Evolutionary conservation across 148 eudicot genomes (phyloP).

Genomic region (Amaranthus hypochondriacus): DNA sequence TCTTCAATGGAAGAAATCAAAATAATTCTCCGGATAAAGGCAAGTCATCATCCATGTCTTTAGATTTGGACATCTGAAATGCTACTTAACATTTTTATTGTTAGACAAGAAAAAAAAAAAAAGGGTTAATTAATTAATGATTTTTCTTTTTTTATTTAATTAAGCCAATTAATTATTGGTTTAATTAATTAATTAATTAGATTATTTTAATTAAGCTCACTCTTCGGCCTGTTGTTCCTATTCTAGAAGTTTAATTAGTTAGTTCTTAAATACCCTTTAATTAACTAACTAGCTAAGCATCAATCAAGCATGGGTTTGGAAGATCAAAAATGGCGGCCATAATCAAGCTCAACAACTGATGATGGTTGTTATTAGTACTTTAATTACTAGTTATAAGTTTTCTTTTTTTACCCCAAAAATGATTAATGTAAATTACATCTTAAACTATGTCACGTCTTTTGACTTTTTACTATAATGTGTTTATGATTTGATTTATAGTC

Average conservation of each 20-base stretch:
- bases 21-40: conserved; percentile 26
- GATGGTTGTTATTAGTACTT: not conserved
- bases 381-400: not conserved
- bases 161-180: not conserved
- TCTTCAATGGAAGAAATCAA: not conserved
- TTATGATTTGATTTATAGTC: not conserved
- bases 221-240: not conserved
- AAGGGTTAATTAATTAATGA: not conserved
- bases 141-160: not conserved
- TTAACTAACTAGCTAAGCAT: not conserved
- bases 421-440: conserved; percentile 8
- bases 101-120: not conserved
- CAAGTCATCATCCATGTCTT: conserved; percentile 44
- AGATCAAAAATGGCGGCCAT: not conserved
- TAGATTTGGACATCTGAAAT: conserved; percentile 45
- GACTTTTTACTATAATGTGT: conserved; percentile 3
- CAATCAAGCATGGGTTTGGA: not conserved
- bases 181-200: not conserved
- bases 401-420: not conserved
- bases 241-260: not conserved
- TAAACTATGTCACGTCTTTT: conserved; percentile 4
- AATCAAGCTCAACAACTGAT: not conserved
- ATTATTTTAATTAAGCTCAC: not conserved
- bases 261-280: not conserved
- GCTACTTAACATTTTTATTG: not conserved